Base-by-base conservation (phyloP, 1,284 basidiomycete genomes). In the Cryptococcus neoformans region DNA sequence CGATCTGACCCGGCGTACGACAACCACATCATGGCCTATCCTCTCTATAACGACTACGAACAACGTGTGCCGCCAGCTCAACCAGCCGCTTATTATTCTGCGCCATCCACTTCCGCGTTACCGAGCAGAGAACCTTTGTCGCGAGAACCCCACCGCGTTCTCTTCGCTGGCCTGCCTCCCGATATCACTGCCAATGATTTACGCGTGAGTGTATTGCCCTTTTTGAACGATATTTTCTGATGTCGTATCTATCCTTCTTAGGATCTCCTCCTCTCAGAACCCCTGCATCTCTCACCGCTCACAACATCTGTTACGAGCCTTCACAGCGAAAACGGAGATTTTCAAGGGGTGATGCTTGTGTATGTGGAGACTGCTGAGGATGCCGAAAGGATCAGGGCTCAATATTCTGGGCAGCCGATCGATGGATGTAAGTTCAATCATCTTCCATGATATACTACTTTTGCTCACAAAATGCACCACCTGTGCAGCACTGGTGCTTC, bases 341-440 rank as follows among this genome's bases (percentile, higher is more conserved):
- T 68, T 41, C 57, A 65, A n/a, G 72, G 71, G 11, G 63, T 62
- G 2, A 69, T 70, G 35, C 51, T 76, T 12, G 60, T 76, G 6
- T 53, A 65, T 40, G 70, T 74, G 9, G 63, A 51, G 1, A 64
- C 55, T 10, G 66, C 64, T n/a, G 62, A 51, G 0, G 70, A 72
- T 39, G 74, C 74, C 0, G 74, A 76, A 58, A 57, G 56, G 40
- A 67, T 76, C 16, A 56, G 74, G 16, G 21, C 44, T 11, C 56
- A 68, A 44, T 74, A 67, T 55, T 69, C 67, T 10, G 73, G 72
- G 4, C 67, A 72, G 51, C 53, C 62, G n/a, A 70, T 76, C 39
- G 74, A 76, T 61, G 63, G 59, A 10, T 63, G 74, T 74, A 55
- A 62, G 74, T 67, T 8, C 11, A 11, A 44, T 9, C 28, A 28